phyloP scores from a whole-genome alignment of 2,329 filamentous ascomycete species.

The Cercospora beticola region DNA sequence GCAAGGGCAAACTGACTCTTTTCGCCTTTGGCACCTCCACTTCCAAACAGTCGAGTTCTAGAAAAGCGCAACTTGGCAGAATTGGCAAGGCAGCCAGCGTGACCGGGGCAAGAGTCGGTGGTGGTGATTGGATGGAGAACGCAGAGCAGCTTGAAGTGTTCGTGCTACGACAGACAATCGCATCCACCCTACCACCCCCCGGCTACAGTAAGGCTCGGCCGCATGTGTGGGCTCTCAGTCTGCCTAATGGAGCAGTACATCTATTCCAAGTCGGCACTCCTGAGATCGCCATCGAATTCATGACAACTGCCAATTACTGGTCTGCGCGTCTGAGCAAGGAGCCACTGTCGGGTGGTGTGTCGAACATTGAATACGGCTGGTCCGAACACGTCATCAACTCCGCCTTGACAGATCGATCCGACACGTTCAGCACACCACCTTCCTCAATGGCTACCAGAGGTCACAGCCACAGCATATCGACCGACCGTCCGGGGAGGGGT shows the following conservation, averaged over 20 bases:
- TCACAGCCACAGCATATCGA: slow-evolving; percentile 31
- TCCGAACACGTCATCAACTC: slow-evolving; percentile 73
- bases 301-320: slow-evolving; percentile 96
- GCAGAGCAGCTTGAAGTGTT: slow-evolving; percentile 87
- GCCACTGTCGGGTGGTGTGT: slow-evolving; percentile 86
- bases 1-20: slow-evolving; percentile 88
- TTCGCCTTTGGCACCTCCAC: slow-evolving; percentile 84
- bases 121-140: slow-evolving; percentile 97
- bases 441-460: slow-evolving; percentile 31
- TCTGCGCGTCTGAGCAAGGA: slow-evolving; percentile 91
- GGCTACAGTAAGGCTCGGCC: slow-evolving; percentile 89
- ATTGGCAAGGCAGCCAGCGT: slow-evolving; percentile 38
- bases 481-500: slow-evolving; percentile 18
- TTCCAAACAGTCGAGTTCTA: slow-evolving; percentile 42
- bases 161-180: slow-evolving; percentile 84
- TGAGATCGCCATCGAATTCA: slow-evolving; percentile 92
- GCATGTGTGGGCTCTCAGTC: slow-evolving; percentile 88
- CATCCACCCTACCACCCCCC: slow-evolving; percentile 82
- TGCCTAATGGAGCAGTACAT: slow-evolving; percentile 91
- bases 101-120: slow-evolving; percentile 73
- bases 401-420: slow-evolving; percentile 41
- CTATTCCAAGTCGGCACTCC: slow-evolving; percentile 97
- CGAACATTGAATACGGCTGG: slow-evolving; percentile 98
- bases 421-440: slow-evolving; percentile 34
- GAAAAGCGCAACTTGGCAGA: slow-evolving; percentile 41